Base-by-base conservation (phyloP, 2,329 filamentous ascomycete species). In the Helicocarpus griseus region DNA sequence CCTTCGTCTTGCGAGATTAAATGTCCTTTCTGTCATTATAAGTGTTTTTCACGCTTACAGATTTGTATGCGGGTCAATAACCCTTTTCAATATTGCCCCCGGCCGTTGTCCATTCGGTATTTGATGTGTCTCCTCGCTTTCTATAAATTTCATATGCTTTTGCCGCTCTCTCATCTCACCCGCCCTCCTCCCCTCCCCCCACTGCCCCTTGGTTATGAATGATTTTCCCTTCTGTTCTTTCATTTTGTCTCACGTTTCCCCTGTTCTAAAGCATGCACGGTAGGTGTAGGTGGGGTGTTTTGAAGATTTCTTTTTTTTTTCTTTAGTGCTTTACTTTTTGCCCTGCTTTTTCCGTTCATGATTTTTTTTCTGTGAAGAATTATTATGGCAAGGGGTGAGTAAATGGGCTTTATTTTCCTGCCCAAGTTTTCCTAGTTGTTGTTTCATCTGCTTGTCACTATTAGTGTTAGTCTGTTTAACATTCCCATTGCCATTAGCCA, bases 341-440 rank as follows among this genome's bases (percentile, higher is more conserved):
- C 39, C 26, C 39, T 3, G 13, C 28, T 9, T 24, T 24, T 29
- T 31, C n/a, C n/a, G n/a, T n/a, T n/a, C n/a, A n/a, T n/a, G n/a
- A n/a, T n/a, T n/a, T n/a, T n/a, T n/a, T n/a, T n/a, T n/a, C n/a
- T n/a, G n/a, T 17, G 7, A 44, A 29, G 26, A n/a, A 31, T 29
- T 26, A 24, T 21, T 28, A 28, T 9, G 22, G 41, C 26, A 29
- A 44, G 22, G n/a, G 26, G 11, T 41, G 41, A 44, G 24, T 29
- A 44, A 44, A 44, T 21, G 24, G 41, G 8, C 2, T 8, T 50
- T 52, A n/a, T n/a, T 41, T 48, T 44, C 51, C 39, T 21, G 28
- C 26, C 7, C 28, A 21, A 6, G 26, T 33, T 48, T 14, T 29
- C 5, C 28, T 21, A 31, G 31, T 31, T 49, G 14, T 24, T n/a